These are phyloP conservation scores for Spatholobus suberectus DNA, from an alignment of 306 rosid species.

Conservation along the genomic window DNA sequence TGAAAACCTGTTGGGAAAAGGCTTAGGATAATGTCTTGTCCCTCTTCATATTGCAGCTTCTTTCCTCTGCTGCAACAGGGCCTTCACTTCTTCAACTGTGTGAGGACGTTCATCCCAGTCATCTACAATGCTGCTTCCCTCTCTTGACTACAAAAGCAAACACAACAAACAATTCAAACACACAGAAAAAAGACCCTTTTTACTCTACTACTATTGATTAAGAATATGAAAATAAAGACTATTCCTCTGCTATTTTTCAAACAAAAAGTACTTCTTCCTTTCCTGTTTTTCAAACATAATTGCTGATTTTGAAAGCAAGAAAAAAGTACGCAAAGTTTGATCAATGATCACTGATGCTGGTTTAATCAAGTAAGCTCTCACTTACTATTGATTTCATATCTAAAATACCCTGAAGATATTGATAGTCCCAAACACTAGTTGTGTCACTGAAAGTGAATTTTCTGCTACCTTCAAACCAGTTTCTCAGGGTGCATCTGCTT, in stretches of 20 bases:
- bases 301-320: too few species aligned
- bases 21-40: slow-evolving; percentile 76
- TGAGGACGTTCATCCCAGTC: slow-evolving; percentile 93
- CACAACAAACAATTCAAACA: slow-evolving; percentile 1
- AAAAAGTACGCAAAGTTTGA: background rate
- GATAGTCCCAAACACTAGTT: too few species aligned
- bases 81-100: slow-evolving; percentile 87
- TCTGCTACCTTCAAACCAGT: slow-evolving; percentile 81
- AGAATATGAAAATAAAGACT: background rate
- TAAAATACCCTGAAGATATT: slow-evolving; percentile 72
- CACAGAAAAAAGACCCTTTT: background rate
- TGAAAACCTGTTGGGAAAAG: too few species aligned
- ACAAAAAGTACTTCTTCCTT: too few species aligned
- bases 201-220: slow-evolving; percentile 10
- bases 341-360: slow-evolving; percentile 3
- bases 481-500: too few species aligned
- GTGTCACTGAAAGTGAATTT: slow-evolving; percentile 83
- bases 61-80: slow-evolving; percentile 81
- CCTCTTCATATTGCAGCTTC: slow-evolving; percentile 77
- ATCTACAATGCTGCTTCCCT: slow-evolving; percentile 83
- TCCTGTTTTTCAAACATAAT: too few species aligned
- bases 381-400: slow-evolving; percentile 82
- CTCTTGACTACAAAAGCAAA: too few species aligned
- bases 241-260: slow-evolving; percentile 7
- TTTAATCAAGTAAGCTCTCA: background rate